Base-by-base conservation (phyloP, 106 monocot species). In the Allium fistulosum region DNA sequence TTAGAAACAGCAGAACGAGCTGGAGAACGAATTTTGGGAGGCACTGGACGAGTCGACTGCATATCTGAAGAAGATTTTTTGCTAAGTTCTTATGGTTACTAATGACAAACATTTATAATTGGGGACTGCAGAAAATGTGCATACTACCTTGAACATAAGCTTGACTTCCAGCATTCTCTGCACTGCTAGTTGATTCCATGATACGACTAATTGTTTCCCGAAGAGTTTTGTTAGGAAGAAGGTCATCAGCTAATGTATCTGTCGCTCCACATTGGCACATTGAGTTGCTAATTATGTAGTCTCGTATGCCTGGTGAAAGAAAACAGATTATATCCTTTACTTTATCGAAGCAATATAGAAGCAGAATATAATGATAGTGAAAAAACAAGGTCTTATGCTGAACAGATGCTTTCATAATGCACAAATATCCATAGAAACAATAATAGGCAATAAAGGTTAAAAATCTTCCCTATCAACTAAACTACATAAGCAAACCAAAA, bases 211-310 rank as follows among this genome's bases (percentile, higher is more conserved):
- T 99, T 6, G 92, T 90, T 68, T 87, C 93, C 74, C 99, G 87
- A 26, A 99, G 69, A 6, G 99, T 93, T 74, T 85, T 90, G 71
- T 99, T 99, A 6, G 99, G 99, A 93, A 99, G 77, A 61, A 99
- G 87, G 68, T 99, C 92, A 78, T 99, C 99, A 11, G 99, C 99
- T 65, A 99, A 77, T 81, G 93, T 80, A 72, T 85, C 83, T 63
- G 82, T 85, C 8, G 87, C 86, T 26, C 93, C 99, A 82, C 99
- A 99, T 0, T 85, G 85, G 63, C 99, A 99, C 78, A 83, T 78
- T 49, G 85, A 80, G 56, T 93, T 90, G 57, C 71, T 76, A 53
- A 99, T 85, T 69, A 99, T 93, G 73, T 87, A 84, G 51, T 99
- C 85, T 48, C 99, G 80, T 56, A 99, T 99, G 68, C 97, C 97